phyloP scores from a whole-genome alignment of 768 basidiomycete genomes.

The Peribolospora baueri region DNA sequence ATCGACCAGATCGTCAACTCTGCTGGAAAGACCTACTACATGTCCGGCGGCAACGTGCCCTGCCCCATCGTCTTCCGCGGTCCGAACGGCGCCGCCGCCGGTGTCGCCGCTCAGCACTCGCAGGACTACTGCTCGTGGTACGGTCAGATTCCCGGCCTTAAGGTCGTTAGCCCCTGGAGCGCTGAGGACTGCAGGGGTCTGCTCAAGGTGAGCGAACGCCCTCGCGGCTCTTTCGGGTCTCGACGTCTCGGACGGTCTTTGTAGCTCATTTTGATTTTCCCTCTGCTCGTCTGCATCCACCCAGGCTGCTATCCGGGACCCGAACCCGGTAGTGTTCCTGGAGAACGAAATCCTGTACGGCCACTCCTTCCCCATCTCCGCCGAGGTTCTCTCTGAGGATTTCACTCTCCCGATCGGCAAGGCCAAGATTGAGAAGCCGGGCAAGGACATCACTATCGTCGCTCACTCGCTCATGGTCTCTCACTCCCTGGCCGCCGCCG shows the following conservation, averaged over 20 bases:
- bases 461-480: slow-evolving; percentile 97
- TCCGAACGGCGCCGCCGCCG: slow-evolving; percentile 91
- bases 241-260: not conserved
- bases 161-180: slow-evolving; percentile 92
- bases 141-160: slow-evolving; percentile 59
- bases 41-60: slow-evolving; percentile 96
- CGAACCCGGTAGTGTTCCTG: slow-evolving; percentile 93
- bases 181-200: slow-evolving; percentile 98
- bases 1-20: slow-evolving; percentile 99
- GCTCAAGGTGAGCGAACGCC: slow-evolving; percentile 45
- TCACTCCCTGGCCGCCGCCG: slow-evolving; percentile 82
- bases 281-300: not conserved
- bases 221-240: not conserved
- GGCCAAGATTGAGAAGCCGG: slow-evolving; percentile 81
- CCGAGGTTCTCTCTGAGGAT: slow-evolving; percentile 82
- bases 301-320: slow-evolving; percentile 87
- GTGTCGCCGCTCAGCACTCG: slow-evolving; percentile 91
- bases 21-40: slow-evolving; percentile 99
- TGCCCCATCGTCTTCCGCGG: slow-evolving; percentile 99
- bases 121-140: slow-evolving; percentile 91
- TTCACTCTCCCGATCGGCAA: slow-evolving; percentile 94
- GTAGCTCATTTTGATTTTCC: not conserved
- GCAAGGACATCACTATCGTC: slow-evolving; percentile 80
- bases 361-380: slow-evolving; percentile 82
- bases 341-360: slow-evolving; percentile 99